Percentiles rank a stretch among this genome's conserved stretches.
Conservation (phyloP, 495 filamentous ascomycete genomes). For the Penicillium canescens region DNA sequence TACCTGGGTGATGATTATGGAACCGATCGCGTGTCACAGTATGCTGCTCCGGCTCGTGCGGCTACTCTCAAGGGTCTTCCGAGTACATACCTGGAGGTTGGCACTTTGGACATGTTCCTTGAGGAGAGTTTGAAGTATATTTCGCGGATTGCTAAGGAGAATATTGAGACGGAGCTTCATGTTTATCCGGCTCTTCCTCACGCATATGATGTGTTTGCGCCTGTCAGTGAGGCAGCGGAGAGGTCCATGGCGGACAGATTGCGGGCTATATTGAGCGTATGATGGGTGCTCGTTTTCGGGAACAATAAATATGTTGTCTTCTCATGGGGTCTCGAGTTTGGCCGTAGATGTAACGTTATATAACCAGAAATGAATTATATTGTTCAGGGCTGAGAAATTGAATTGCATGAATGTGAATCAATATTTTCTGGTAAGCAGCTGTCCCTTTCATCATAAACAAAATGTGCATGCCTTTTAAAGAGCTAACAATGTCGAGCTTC, state of each 20-base stretch:
- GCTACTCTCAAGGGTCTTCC: conserved; percentile 23
- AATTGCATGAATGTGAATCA: too few relatives aligned
- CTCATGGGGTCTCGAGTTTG: too few relatives aligned
- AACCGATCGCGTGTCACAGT: conserved; percentile 20
- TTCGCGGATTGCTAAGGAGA: conserved; percentile 14
- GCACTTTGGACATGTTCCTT: conserved; percentile 25
- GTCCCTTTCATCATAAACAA: too few relatives aligned
- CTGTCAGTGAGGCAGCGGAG: conserved; percentile 8
- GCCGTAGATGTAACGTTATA: too few relatives aligned
- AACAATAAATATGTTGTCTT: too few relatives aligned
- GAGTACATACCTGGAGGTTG: conserved; percentile 28
- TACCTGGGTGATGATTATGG: conserved; percentile 22
- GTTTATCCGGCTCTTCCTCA: conserved; percentile 26
- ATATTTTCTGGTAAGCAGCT: too few relatives aligned
- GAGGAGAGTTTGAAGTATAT: conserved; percentile 20
- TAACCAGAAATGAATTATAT: too few relatives aligned
- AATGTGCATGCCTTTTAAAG: background rate
- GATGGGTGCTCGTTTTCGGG: too few relatives aligned
- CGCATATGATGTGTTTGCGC: conserved; percentile 25
- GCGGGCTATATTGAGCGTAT: too few relatives aligned
- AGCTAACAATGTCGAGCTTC: background rate
- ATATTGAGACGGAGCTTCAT: conserved; percentile 25
- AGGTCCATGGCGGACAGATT: background rate
- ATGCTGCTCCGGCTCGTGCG: conserved; percentile 25
- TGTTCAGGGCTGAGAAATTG: too few relatives aligned